Evolutionary conservation across 768 basidiomycete species (phyloP).

Genomic region (Macrolepiota dolichaula): DNA sequence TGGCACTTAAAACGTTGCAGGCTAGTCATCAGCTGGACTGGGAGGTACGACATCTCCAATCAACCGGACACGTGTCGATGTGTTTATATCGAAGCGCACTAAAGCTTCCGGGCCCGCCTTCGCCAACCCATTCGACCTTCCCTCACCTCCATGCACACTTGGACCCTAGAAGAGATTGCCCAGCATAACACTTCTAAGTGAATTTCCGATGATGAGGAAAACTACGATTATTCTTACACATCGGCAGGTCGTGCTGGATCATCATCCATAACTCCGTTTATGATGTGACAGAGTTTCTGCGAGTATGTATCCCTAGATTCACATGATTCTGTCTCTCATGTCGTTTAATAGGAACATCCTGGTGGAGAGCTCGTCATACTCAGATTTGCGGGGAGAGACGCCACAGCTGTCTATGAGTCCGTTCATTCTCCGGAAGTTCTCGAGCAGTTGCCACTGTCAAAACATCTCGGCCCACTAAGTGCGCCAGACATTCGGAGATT

Average conservation of each 20-base stretch:
- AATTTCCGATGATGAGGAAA: constrained; percentile 13
- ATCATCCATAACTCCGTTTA: constrained; percentile 77
- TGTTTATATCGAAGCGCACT: too few relatives aligned
- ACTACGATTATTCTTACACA: constrained; percentile 7
- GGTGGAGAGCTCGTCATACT: constrained; percentile 83
- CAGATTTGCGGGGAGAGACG: constrained; percentile 82
- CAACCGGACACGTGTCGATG: too few relatives aligned
- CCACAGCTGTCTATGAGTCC: constrained; percentile 71
- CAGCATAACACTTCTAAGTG: constrained; percentile 55
- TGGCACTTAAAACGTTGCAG: too few relatives aligned
- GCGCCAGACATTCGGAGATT: constrained; percentile 38
- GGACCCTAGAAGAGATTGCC: constrained; percentile 55
- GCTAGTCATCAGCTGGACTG: too few relatives aligned
- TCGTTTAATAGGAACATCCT: constrained; percentile 56
- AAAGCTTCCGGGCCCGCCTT: too few relatives aligned
- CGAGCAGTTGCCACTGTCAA: constrained; percentile 65
- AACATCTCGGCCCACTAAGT: constrained; percentile 69
- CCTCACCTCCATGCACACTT: constrained; percentile 31
- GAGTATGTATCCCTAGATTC: constrained; percentile 32
- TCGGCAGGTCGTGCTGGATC: constrained; percentile 74
- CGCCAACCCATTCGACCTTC: too few relatives aligned
- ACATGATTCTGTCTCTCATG: not conserved
- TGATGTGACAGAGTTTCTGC: constrained; percentile 78
- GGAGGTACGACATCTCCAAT: too few relatives aligned
- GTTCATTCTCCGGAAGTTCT: constrained; percentile 89